These are phyloP conservation scores for maize (Zea mays) DNA, from an alignment of 176 grass and related monocot genomes.

Conservation along the genomic window Zm-B73-REFERENCE-NAM-5.0 NC_050098.1:32654001-32654500, in stretches of 20 bases:
- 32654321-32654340: neutral
- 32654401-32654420: too few relatives aligned
- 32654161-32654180: neutral
- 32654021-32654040: neutral
- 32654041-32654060: constrained; percentile 34
- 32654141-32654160: constrained; percentile 59
- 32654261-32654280: neutral
- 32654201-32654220: constrained; percentile 15
- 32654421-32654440: too few relatives aligned
- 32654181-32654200: constrained; percentile 38
- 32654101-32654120: constrained; percentile 38
- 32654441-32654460: too few relatives aligned
- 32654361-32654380: too few relatives aligned
- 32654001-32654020: neutral
- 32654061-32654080: neutral
- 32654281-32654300: neutral
- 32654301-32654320: neutral
- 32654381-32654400: too few relatives aligned
- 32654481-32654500: too few relatives aligned
- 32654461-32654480: too few relatives aligned
- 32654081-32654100: constrained; percentile 11
- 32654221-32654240: constrained; percentile 1
- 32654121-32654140: constrained; percentile 62
- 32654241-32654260: constrained; percentile 36
- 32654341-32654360: too few relatives aligned